Conservation (phyloP, 768 basidiomycete genomes). For the Suillus alpinus region DNA sequence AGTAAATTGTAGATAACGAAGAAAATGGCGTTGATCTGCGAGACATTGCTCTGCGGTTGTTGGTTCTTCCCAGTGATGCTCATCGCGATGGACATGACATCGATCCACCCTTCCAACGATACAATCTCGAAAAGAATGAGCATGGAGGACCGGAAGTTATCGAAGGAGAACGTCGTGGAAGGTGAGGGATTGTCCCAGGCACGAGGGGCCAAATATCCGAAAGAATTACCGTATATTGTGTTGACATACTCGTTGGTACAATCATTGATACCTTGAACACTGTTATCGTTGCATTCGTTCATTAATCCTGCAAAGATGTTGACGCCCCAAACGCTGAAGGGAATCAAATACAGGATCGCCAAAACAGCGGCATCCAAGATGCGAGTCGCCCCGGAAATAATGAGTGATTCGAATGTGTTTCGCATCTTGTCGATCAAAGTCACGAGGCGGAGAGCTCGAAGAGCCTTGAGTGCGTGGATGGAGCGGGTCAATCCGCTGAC, state of each 20-base stretch:
- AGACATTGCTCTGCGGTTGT: slow-evolving; percentile 71
- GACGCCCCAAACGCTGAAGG: slow-evolving; percentile 90
- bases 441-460: slow-evolving; percentile 86
- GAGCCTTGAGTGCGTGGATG: slow-evolving; percentile 81
- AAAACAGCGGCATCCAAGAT: slow-evolving; percentile 89
- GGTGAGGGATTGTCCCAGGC: slow-evolving; percentile 88
- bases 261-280: slow-evolving; percentile 46
- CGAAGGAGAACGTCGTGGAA: slow-evolving; percentile 85
- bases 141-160: slow-evolving; percentile 77
- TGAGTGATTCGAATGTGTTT: slow-evolving; percentile 79
- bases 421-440: slow-evolving; percentile 87
- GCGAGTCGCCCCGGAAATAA: slow-evolving; percentile 80
- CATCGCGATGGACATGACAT: slow-evolving; percentile 81
- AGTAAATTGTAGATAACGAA: slow-evolving; percentile 90
- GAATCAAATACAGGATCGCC: slow-evolving; percentile 88
- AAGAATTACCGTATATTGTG: slow-evolving; percentile 56
- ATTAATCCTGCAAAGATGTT: slow-evolving; percentile 88
- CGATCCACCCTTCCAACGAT: slow-evolving; percentile 95
- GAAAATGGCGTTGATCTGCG: slow-evolving; percentile 85
- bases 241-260: slow-evolving; percentile 77
- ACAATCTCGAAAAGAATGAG: slow-evolving; percentile 96
- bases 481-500: slow-evolving; percentile 78
- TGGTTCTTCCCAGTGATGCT: slow-evolving; percentile 65
- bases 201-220: slow-evolving; percentile 74
- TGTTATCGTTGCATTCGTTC: slow-evolving; percentile 78